These are phyloP conservation scores for Boletus reticuloceps DNA, from an alignment of 768 basidiomycete genomes.

Conservation along the genomic window DNA sequence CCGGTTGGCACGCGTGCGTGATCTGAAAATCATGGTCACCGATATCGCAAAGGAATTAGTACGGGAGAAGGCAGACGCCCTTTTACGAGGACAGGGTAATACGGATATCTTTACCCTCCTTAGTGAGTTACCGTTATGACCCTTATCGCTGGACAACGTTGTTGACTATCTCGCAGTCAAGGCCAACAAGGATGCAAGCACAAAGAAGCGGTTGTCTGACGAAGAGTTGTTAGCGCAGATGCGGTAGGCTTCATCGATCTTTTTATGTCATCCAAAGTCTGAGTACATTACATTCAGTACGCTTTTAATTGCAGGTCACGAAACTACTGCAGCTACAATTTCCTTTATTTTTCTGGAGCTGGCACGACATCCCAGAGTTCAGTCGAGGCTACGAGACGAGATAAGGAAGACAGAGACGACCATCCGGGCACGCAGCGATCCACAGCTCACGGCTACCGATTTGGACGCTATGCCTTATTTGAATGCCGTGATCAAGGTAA, in stretches of 20 bases:
- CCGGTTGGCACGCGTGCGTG: not conserved
- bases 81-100: conserved; percentile 5
- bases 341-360: conserved; percentile 63
- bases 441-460: conserved; percentile 30
- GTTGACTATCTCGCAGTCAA: conserved; percentile 7
- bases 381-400: conserved; percentile 50
- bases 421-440: not conserved
- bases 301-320: conserved; percentile 49
- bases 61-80: conserved; percentile 2
- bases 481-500: conserved; percentile 34
- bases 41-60: conserved; percentile 1
- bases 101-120: conserved; percentile 31
- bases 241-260: conserved; percentile 4
- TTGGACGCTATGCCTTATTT: conserved; percentile 50
- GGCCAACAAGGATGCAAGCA: conserved; percentile 20
- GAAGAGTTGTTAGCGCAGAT: conserved; percentile 11
- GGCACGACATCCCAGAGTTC: conserved; percentile 51
- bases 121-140: conserved; percentile 24
- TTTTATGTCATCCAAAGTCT: too few species aligned
- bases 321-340: conserved; percentile 54
- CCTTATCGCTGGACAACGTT: not conserved
- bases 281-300: conserved; percentile 25
- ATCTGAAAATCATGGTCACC: not conserved
- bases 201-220: conserved; percentile 12
- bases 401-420: conserved; percentile 5